These are phyloP conservation scores for Erigeron philadelphicus DNA, from an alignment of 140 eudicot species.

Conservation along the genomic window DNA sequence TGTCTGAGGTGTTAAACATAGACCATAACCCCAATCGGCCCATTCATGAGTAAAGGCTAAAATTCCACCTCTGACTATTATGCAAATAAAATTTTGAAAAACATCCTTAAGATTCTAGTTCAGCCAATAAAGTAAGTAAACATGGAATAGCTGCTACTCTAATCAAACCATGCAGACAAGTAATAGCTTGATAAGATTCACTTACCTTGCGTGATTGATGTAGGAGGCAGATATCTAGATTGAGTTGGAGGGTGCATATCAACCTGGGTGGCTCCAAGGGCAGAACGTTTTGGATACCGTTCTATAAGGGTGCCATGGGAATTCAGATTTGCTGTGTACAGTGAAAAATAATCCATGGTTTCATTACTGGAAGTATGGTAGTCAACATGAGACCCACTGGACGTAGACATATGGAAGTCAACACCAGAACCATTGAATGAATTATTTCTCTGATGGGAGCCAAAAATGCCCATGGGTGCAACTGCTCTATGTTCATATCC, in stretches of 20 bases:
- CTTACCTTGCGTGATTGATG: constrained; percentile 30
- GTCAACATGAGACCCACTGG: constrained; percentile 13
- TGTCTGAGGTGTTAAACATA: too few relatives aligned
- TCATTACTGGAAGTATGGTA: constrained; percentile 10
- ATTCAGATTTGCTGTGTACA: constrained; percentile 26
- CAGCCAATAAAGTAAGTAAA: neutral
- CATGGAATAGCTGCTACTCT: neutral
- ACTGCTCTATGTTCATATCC: constrained; percentile 32
- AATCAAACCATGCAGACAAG: constrained; percentile 1
- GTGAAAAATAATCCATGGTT: constrained; percentile 28
- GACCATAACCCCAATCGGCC: too few relatives aligned
- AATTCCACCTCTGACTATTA: too few relatives aligned
- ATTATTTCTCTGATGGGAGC: constrained; percentile 15
- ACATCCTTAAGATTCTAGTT: neutral
- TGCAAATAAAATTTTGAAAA: neutral
- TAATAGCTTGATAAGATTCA: constrained; percentile 1
- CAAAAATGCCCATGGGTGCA: constrained; percentile 15
- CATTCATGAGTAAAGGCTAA: too few relatives aligned
- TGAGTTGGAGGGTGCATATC: constrained; percentile 19
- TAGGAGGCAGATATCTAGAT: constrained; percentile 23
- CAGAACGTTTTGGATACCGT: constrained; percentile 12
- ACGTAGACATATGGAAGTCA: constrained; percentile 12
- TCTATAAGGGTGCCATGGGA: constrained; percentile 24
- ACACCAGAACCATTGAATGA: constrained; percentile 16
- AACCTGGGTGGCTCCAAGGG: constrained; percentile 9